A percentile compares a stretch with the other conserved stretches of the same genome.
These are phyloP conservation scores for Eimeria tenella DNA, from an alignment of 169 alveolate genomes.

Conservation along the genomic window DNA sequence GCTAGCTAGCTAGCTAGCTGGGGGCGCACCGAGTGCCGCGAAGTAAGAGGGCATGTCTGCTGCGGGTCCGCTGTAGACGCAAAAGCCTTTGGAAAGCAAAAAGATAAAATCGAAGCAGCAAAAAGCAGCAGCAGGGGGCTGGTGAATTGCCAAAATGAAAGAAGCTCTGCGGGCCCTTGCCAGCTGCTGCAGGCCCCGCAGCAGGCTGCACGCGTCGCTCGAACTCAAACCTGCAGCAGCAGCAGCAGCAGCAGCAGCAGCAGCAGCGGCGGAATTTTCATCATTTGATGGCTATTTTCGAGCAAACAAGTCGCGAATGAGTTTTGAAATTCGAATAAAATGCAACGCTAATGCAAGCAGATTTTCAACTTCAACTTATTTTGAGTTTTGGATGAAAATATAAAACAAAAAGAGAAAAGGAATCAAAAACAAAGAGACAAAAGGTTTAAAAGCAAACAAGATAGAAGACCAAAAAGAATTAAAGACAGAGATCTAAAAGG, in stretches of 20 bases:
- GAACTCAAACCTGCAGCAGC: slow-evolving; percentile 27
- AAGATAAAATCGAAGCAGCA: background rate
- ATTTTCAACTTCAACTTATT: too few relatives aligned
- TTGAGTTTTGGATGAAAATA: too few relatives aligned
- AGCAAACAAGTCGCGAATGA: too few relatives aligned
- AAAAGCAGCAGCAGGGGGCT: slow-evolving; percentile 32
- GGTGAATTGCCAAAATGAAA: slow-evolving; percentile 12
- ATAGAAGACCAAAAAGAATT: background rate
- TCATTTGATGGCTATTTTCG: too few relatives aligned
- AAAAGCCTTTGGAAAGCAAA: slow-evolving; percentile 14
- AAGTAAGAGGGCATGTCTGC: background rate
- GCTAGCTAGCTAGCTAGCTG: too few relatives aligned
- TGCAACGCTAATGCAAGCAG: too few relatives aligned
- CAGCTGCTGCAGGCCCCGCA: background rate
- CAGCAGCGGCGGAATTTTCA: too few relatives aligned
- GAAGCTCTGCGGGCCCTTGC: background rate
- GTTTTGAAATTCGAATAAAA: too few relatives aligned
- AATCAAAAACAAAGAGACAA: background rate
- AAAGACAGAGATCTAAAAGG: background rate
- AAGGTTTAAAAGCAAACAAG: background rate
- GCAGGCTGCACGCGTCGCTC: background rate
- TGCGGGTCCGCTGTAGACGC: slow-evolving; percentile 9
- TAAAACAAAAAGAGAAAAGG: too few relatives aligned
- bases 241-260: too few relatives aligned
- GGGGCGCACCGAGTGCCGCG: background rate